phyloP scores from a whole-genome alignment of 2,329 filamentous ascomycete genomes.

The Chaetoscypha palmicola region DNA sequence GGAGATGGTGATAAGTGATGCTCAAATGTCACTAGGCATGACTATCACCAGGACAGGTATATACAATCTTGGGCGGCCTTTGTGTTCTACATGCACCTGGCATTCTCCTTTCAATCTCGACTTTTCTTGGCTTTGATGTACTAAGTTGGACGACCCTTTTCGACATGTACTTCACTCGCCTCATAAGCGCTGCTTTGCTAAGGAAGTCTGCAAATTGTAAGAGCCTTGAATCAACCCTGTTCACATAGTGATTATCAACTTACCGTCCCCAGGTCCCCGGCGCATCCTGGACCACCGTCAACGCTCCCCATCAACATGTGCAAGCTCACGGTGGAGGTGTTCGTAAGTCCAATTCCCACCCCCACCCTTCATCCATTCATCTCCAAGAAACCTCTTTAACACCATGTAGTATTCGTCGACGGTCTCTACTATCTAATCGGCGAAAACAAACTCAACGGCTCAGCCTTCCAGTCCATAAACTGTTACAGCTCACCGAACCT shows the following conservation, averaged over 20 bases:
- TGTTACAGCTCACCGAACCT: slow-evolving; percentile 54
- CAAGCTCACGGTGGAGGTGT: slow-evolving; percentile 62
- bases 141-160: too few species aligned
- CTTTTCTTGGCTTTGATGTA: too few species aligned
- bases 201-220: slow-evolving; percentile 8
- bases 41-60: too few species aligned
- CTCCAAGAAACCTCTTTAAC: background rate
- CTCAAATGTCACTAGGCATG: too few species aligned
- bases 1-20: too few species aligned
- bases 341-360: background rate
- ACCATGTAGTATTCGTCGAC: slow-evolving; percentile 41
- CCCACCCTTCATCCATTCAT: background rate
- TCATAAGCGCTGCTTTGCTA: background rate
- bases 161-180: slow-evolving; percentile 2
- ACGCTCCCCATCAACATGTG: slow-evolving; percentile 42
- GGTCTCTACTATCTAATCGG: slow-evolving; percentile 61
- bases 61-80: too few species aligned
- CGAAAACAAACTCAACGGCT: slow-evolving; percentile 61
- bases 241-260: too few species aligned
- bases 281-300: slow-evolving; percentile 27
- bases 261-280: slow-evolving; percentile 24
- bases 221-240: background rate
- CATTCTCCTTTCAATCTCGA: too few species aligned
- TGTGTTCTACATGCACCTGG: too few species aligned
- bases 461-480: slow-evolving; percentile 56